Base-by-base conservation (phyloP, 2,329 filamentous ascomycete species). In the Colletotrichum gloeosporioides region DNA sequence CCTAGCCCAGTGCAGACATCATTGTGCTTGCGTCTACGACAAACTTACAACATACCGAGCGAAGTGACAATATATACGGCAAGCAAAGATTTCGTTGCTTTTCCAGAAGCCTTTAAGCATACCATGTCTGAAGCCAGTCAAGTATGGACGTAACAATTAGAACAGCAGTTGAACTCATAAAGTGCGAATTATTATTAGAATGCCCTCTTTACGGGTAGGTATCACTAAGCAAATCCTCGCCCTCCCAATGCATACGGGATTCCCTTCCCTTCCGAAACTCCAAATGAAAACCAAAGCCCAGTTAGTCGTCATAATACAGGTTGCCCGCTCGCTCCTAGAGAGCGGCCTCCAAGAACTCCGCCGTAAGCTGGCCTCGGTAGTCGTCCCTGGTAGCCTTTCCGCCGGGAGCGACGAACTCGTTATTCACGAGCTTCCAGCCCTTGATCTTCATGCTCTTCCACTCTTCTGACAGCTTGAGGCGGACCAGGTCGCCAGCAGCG, bases 401-500 rank as follows among this genome's bases (percentile, higher is more conserved):
- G 71, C 27, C 80, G 2, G 89, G 88, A 2, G 86, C 78, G n/a
- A 86, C 79, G 59, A 91, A 82, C 65, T 85, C 80, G 3, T 88
- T 91, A 55, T 90, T 85, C 18, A 88, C 85, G 27, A 95, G 81
- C 44, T 79, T 87, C 94, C 95, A 98, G 0, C 95, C 95, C 27
- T 90, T 85, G 55, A 86, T 84, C 83, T 91, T 89, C 88, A 97
- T 87, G 36, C 85, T 84, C 77, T 89, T 91, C 95, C 95, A 98
- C 77, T 92, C 89, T 71, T 93, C 89, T 69, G 88, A 89, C 8
- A 98, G 89, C 83, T 93, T 95, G 66, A 92, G 89, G 63, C 94
- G 88, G 0, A 98, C 95, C 68, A 99, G 84, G 76, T 99, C 96
- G 1, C 96, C 97, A 0, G 98, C 96, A 0, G 96, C 95, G 63